Evolutionary conservation across 768 basidiomycete genomes (phyloP), one percentile per base, ranked within the genome.

Genomic region (Crepidotus variabilis): DNA sequence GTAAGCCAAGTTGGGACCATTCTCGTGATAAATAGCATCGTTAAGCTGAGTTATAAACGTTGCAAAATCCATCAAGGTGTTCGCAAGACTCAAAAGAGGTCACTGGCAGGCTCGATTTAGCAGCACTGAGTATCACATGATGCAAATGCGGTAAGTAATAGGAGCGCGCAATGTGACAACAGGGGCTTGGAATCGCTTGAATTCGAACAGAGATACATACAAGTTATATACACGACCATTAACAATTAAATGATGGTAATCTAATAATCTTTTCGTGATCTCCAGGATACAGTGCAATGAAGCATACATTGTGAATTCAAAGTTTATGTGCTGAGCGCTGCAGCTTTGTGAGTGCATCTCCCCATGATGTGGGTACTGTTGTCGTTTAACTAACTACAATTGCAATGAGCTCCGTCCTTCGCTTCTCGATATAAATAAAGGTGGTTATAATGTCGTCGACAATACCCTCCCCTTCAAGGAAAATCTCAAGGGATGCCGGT

Each of bases 1-100:
- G 67, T 84, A 89, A 7, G 88, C 88, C 7, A 91, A 71, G 67
- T 82, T 82, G 2, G 79, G 81, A 4, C 89, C 90, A 64, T 88
- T 83, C 67, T 88, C 84, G 14, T 76, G 71, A 11, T 77, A 65
- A 11, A 90, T 72, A 11, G 85, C 80, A 59, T 87, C 81, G 47
- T 81, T 82, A 5, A 92, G 72, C 57, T 86, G 81, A 9, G 75
- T 70, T 20, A 87, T 70, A 63, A 77, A 90, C 16, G 77, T 79
- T 16, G 86, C 71, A 63, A 89, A 87, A 53, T 83, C 79, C 70
- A 80, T 75, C n/a, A 74, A 68, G 70, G 76, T 75, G 56, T 46
- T 57, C 22, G 33, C 4, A 22, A n/a, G 24, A 51, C 34, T 32
- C 4, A 1, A 6, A 18, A 14, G 4, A 18, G 32, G 6, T 34